These are phyloP conservation scores for Hermanozyma aechmeae DNA, from an alignment of 805 yeast genomes.

Conservation along the genomic window DNA sequence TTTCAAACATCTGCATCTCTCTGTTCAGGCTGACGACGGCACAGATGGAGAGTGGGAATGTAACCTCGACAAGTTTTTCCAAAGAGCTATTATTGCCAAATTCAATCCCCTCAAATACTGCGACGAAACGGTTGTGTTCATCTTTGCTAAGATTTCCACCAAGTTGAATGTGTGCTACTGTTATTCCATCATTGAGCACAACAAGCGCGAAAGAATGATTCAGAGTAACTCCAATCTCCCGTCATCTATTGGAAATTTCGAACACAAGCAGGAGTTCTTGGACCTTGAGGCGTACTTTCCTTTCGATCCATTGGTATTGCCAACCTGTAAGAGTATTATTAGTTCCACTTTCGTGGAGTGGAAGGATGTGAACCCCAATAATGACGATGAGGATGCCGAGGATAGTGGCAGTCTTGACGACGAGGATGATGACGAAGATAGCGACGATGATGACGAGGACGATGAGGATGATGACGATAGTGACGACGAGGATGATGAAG, in stretches of 20 bases:
- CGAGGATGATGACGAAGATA: slow-evolving; percentile 8
- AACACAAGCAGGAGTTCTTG: slow-evolving; percentile 70
- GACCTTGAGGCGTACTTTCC: slow-evolving; percentile 95
- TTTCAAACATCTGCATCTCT: slow-evolving; percentile 61
- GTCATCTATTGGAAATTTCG: slow-evolving; percentile 31
- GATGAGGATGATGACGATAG: slow-evolving; percentile 9
- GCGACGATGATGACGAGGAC: slow-evolving; percentile 8
- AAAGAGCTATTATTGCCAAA: slow-evolving; percentile 71
- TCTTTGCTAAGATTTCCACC: slow-evolving; percentile 89
- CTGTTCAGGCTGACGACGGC: slow-evolving; percentile 4
- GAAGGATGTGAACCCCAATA: slow-evolving; percentile 41
- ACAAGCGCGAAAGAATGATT: slow-evolving; percentile 60
- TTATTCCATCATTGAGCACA: slow-evolving; percentile 85
- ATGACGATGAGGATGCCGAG: slow-evolving; percentile 56
- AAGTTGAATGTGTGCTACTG: slow-evolving; percentile 87
- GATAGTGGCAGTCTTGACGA: slow-evolving; percentile 21
- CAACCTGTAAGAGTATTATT: slow-evolving; percentile 46
- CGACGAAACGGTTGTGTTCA: slow-evolving; percentile 85
- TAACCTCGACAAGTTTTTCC: slow-evolving; percentile 77
- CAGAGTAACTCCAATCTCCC: slow-evolving; percentile 29
- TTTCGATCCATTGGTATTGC: slow-evolving; percentile 81
- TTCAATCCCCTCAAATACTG: slow-evolving; percentile 92
- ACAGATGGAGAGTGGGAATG: slow-evolving; percentile 59
- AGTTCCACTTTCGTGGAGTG: slow-evolving; percentile 60
- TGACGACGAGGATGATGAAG: slow-evolving; percentile 1